A percentile compares a stretch with the other conserved stretches of the same genome.
These are phyloP conservation scores for Penicillium pulvis DNA, from an alignment of 495 filamentous ascomycete genomes.

Conservation along the genomic window DNA sequence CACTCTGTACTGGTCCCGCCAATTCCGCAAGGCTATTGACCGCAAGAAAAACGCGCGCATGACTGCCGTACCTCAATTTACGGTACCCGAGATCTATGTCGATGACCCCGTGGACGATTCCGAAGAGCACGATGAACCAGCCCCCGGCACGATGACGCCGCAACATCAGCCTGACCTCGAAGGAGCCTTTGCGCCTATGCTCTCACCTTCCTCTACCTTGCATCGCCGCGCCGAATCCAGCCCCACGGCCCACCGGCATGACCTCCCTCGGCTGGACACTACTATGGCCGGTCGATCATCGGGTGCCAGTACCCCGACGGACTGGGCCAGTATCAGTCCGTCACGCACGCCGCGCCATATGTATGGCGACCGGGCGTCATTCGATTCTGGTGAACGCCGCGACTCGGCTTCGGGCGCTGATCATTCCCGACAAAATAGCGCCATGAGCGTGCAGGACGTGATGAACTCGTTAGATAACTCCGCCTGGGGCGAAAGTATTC, in stretches of 20 bases:
- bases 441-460: slow-evolving; percentile 75
- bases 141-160: slow-evolving; percentile 25
- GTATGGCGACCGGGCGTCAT: slow-evolving; percentile 32
- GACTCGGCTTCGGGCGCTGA: slow-evolving; percentile 18
- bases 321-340: slow-evolving; percentile 49
- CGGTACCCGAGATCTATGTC: slow-evolving; percentile 88
- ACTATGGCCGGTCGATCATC: slow-evolving; percentile 34
- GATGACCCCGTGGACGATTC: slow-evolving; percentile 60
- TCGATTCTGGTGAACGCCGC: slow-evolving; percentile 27
- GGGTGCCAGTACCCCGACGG: slow-evolving; percentile 37
- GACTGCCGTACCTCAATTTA: slow-evolving; percentile 75
- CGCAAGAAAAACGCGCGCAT: slow-evolving; percentile 70
- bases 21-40: slow-evolving; percentile 73
- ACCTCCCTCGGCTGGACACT: slow-evolving; percentile 47
- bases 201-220: slow-evolving; percentile 39
- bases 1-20: slow-evolving; percentile 84
- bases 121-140: slow-evolving; percentile 23
- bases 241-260: slow-evolving; percentile 20
- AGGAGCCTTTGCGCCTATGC: slow-evolving; percentile 30
- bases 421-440: slow-evolving; percentile 56
- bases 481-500: slow-evolving; percentile 89
- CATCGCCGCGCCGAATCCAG: slow-evolving; percentile 32
- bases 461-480: slow-evolving; percentile 81
- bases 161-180: slow-evolving; percentile 23
- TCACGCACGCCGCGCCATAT: slow-evolving; percentile 42